phyloP scores from a whole-genome alignment of 108 stramenopile genomes.

The Epipyxis sp. region DNA sequence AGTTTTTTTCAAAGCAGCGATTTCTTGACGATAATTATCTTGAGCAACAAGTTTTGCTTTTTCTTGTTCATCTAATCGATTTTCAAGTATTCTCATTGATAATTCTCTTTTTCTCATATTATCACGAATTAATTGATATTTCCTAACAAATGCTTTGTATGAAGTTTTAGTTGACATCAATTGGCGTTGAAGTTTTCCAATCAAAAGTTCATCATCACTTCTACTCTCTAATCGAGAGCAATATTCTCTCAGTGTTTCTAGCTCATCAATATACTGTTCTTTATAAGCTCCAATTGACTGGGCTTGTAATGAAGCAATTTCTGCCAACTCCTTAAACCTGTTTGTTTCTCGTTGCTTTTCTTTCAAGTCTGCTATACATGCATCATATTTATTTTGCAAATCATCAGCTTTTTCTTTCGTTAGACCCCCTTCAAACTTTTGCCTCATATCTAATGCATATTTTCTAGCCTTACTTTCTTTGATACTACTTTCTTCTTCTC shows the following conservation, averaged over 20 bases:
- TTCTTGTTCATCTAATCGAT: background rate
- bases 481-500: background rate
- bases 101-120: conserved; percentile 45
- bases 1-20: background rate
- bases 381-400: conserved; percentile 37
- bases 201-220: conserved; percentile 60
- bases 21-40: too few species aligned
- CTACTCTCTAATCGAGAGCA: conserved; percentile 48
- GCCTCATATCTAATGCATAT: background rate
- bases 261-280: conserved; percentile 24
- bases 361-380: conserved; percentile 22
- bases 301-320: conserved; percentile 55
- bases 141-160: conserved; percentile 49
- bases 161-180: conserved; percentile 48
- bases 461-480: background rate
- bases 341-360: conserved; percentile 37
- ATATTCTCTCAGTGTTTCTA: conserved; percentile 41
- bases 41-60: background rate
- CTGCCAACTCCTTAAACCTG: conserved; percentile 52
- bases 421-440: conserved; percentile 36
- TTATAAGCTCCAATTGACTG: conserved; percentile 27
- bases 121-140: conserved; percentile 48
- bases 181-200: conserved; percentile 61
- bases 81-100: conserved; percentile 47
- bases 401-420: conserved; percentile 14